Evolutionary conservation across 352 stramenopile genomes (phyloP).

Genomic region (Phytopythium boreale): DNA sequence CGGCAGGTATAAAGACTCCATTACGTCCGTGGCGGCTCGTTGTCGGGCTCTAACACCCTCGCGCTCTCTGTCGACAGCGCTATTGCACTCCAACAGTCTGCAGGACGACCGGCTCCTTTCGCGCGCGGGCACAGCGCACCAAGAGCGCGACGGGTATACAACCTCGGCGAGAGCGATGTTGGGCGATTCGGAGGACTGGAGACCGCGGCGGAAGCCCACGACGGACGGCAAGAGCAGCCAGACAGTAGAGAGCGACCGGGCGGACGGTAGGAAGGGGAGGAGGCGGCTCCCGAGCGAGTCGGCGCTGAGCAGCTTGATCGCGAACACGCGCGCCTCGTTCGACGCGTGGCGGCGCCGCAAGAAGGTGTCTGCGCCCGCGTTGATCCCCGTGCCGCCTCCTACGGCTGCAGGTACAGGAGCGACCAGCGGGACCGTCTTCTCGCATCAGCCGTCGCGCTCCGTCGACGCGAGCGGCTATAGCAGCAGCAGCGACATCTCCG

Average conservation of each 20-base stretch:
- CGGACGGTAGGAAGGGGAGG: neutral
- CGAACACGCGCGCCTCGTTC: neutral
- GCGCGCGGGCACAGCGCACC: neutral
- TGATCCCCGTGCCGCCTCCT: neutral
- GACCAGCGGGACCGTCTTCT: neutral
- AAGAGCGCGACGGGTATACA: neutral
- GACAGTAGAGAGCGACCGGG: neutral
- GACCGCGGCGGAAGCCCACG: neutral
- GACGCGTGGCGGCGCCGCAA: neutral
- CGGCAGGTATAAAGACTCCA: neutral
- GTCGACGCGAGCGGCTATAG: neutral
- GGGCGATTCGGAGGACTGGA: neutral
- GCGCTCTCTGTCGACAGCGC: neutral
- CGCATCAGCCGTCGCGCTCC: neutral
- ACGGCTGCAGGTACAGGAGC: neutral
- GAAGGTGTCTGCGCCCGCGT: neutral
- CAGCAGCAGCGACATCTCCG: neutral
- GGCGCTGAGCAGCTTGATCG: neutral
- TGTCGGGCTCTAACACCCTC: neutral
- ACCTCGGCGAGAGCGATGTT: neutral
- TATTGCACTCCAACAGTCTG: conserved; percentile 3
- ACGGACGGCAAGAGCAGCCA: neutral
- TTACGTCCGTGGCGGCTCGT: neutral
- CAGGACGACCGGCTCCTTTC: conserved; percentile 4
- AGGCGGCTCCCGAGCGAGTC: neutral